Evolutionary conservation across 1,139 yeast genomes (phyloP).

Genomic region (Debaryomyces robertsiae): DNA sequence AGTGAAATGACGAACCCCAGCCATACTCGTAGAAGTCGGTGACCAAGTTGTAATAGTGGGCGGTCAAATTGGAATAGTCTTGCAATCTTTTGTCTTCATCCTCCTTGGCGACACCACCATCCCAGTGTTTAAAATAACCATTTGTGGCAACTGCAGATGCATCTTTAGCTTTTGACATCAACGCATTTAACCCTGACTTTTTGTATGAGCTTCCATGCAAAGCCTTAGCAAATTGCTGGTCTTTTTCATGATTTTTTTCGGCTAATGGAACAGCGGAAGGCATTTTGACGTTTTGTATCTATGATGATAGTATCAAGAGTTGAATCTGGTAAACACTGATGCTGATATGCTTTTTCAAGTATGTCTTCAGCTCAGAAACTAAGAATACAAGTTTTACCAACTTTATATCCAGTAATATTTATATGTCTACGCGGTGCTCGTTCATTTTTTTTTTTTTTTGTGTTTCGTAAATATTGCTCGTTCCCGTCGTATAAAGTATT

Average conservation of each 20-base stretch:
- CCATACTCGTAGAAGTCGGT: slow-evolving; percentile 98
- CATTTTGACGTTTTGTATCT: slow-evolving; percentile 4
- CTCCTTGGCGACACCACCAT: slow-evolving; percentile 75
- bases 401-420: slow-evolving; percentile 5
- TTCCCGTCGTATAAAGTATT: slow-evolving; percentile 14
- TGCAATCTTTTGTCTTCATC: slow-evolving; percentile 76
- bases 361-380: neutral
- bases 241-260: slow-evolving; percentile 48
- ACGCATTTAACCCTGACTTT: slow-evolving; percentile 74
- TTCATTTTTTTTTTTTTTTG: slow-evolving; percentile 3
- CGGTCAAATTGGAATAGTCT: slow-evolving; percentile 88
- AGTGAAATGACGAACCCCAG: slow-evolving; percentile 99
- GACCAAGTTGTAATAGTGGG: slow-evolving; percentile 94
- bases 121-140: slow-evolving; percentile 97
- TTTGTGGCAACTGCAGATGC: slow-evolving; percentile 85
- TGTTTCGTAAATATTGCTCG: slow-evolving; percentile 9
- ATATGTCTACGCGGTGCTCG: slow-evolving; percentile 6
- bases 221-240: slow-evolving; percentile 74
- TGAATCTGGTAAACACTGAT: neutral
- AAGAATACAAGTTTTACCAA: neutral
- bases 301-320: slow-evolving; percentile 2
- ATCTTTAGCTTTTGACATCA: slow-evolving; percentile 69
- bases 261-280: slow-evolving; percentile 23
- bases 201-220: slow-evolving; percentile 78
- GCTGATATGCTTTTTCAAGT: neutral